Base-by-base conservation (phyloP, 2,329 filamentous ascomycete species). In the Myriosclerotinia duriaeana region DNA sequence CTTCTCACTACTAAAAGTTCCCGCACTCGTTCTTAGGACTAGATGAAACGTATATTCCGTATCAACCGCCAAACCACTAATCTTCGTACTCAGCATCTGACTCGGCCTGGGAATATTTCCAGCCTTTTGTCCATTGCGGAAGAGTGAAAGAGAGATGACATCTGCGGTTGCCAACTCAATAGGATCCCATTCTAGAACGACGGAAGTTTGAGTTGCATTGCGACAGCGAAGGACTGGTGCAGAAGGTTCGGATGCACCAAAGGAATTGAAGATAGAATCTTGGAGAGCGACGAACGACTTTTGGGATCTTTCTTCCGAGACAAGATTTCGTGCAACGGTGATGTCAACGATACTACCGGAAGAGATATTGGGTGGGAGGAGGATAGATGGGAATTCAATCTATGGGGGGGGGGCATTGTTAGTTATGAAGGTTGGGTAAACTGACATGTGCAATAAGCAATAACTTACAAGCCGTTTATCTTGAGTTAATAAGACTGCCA, bases 381-480 rank as follows among this genome's bases (percentile, higher is more conserved):
- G 90, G 72, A 99, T 97, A 56, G 95, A 98, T 46, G 95, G 95
- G 77, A 99, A 99, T 78, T 99, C 95, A 78, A 99, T 98, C 94
- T 98, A 78, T n/a, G 63, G 26, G 26, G n/a, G n/a, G 30, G 42
- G 59, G 17, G 46, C 48, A 69, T 72, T 76, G 73, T 65, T 55
- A 61, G 42, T 52, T 50, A 66, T 62, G 53, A 38, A 59, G 59
- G 34, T 44, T 40, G 55, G 53, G n/a, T 17, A 17, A 55, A 44
- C 38, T 53, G 53, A 44, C 44, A 50, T 62, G 50, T 65, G 53
- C 53, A 60, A 48, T 56, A 30, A 50, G 30, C 44, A 50, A 61
- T 66, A 26, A 62, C 89, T 76, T 87, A 97, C 94, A 75, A 99
- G 85, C 77, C 95, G 89, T 80, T 98, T 98, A 80, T 99, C 95